These are phyloP conservation scores for Chlorociboria aeruginascens DNA, from an alignment of 495 filamentous ascomycete genomes.

Conservation along the genomic window DNA sequence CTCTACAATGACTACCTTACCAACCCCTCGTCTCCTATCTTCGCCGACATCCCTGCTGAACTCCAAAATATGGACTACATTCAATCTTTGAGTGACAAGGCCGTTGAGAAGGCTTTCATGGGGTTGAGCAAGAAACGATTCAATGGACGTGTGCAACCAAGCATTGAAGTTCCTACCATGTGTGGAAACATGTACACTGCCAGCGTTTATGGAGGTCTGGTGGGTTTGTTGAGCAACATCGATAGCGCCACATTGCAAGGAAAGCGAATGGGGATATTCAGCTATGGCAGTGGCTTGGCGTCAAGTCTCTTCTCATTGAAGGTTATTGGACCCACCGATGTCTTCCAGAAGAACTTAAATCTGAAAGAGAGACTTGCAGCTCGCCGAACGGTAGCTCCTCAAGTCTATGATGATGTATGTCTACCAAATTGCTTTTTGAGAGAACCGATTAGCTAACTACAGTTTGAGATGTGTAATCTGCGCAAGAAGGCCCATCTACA, in stretches of 20 bases:
- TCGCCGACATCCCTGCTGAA: constrained; percentile 78
- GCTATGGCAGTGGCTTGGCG: constrained; percentile 88
- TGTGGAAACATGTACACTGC: constrained; percentile 99
- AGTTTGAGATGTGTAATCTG: constrained; percentile 70
- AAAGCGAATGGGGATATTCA: constrained; percentile 87
- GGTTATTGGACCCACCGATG: constrained; percentile 63
- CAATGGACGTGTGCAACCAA: constrained; percentile 73
- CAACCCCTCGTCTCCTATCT: constrained; percentile 64
- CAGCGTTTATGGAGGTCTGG: constrained; percentile 81
- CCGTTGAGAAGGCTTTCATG: constrained; percentile 96
- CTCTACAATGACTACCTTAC: constrained; percentile 93
- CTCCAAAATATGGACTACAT: constrained; percentile 75
- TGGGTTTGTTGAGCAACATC: constrained; percentile 63
- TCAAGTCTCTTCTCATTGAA: constrained; percentile 81
- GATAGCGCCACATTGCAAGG: constrained; percentile 55
- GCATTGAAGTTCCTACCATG: constrained; percentile 78
- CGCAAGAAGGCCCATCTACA: constrained; percentile 90
- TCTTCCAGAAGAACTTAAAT: constrained; percentile 67
- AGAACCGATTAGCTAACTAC: constrained; percentile 12
- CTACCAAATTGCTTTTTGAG: neutral
- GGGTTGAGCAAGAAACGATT: constrained; percentile 90
- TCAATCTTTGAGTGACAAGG: constrained; percentile 80
- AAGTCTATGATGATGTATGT: constrained; percentile 63
- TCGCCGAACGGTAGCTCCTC: constrained; percentile 60
- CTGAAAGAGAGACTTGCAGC: constrained; percentile 63